Conservation (phyloP, 1,139 yeast genomes). For the Pichiaceae sp. region DNA sequence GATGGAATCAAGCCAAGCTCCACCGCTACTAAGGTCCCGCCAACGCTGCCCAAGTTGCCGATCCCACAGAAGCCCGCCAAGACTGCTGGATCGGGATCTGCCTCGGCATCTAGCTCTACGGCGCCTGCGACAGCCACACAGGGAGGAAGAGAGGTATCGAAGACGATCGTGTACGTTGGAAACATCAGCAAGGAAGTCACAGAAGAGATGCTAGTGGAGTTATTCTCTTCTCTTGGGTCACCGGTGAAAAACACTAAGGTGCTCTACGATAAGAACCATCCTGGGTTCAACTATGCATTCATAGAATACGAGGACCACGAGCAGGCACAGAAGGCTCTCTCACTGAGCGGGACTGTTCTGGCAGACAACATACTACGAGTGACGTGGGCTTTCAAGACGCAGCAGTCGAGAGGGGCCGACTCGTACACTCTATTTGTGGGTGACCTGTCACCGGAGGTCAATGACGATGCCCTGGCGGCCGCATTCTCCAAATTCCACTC, state of each 20-base stretch:
- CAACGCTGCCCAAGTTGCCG: background rate
- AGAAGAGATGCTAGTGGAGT: constrained; percentile 52
- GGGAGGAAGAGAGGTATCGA: constrained; percentile 77
- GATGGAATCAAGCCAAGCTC: too few relatives aligned
- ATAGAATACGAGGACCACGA: constrained; percentile 58
- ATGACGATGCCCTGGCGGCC: constrained; percentile 59
- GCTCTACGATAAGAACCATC: constrained; percentile 65
- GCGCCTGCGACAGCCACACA: constrained; percentile 55
- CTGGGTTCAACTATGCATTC: constrained; percentile 76
- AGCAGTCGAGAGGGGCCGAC: constrained; percentile 43
- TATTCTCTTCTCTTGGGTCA: constrained; percentile 53
- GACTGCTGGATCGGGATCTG: background rate
- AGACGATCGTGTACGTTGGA: constrained; percentile 69
- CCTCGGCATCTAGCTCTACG: background rate
- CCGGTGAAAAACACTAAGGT: constrained; percentile 55
- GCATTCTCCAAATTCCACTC: constrained; percentile 57
- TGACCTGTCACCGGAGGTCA: constrained; percentile 74
- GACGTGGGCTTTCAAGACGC: constrained; percentile 81
- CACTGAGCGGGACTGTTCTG: constrained; percentile 46
- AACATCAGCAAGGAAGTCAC: constrained; percentile 46
- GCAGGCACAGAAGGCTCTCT: constrained; percentile 56
- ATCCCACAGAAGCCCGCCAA: background rate
- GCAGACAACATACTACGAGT: constrained; percentile 51
- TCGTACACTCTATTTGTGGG: constrained; percentile 79
- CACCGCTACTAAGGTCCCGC: background rate